Base-by-base conservation (phyloP, 1,284 basidiomycete species). In the Athelia psychrophila region DNA sequence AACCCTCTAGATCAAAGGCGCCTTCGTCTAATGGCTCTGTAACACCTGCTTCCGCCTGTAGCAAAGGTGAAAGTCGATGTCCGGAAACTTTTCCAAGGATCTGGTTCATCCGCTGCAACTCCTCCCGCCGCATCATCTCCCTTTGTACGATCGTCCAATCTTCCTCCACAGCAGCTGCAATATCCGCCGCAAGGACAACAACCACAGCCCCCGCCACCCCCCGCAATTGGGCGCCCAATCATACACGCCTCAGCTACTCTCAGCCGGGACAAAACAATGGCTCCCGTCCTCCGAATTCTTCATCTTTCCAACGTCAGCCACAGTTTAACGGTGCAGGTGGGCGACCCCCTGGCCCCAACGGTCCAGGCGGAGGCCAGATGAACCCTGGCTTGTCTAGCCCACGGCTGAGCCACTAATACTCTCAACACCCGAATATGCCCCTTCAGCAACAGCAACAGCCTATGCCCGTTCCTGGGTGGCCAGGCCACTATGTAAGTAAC, bases 41-140 rank as follows among this genome's bases (percentile, higher is more conserved):
- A 3, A 53, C 61, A 44, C 60, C 65, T 36, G 54, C 69, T n/a
- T n/a, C n/a, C 69, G 42, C 69, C 69, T 44, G 60, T 68, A 57
- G 76, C 77, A 61, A 64, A 65, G 32, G 59, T 66, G 49, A 83
- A 76, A 72, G 71, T 79, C 51, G 86, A 88, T 65, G 76, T 90
- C 54, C 72, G 74, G 64, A 87, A 84, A 59, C 58, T 56, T 55
- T 60, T 55, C 55, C 18, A 56, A 42, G 36, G 54, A 47, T 27
- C 54, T 49, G 46, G 44, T 57, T 19, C 56, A 47, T 59, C 60
- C n/a, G n/a, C 68, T 45, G 12, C 33, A 35, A 35, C 33, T 35
- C 33, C 33, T 35, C 59, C 61, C 57, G 59, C 69, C 59, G 55
- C 60, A 50, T 58, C 72, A 52, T 74, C 75, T 53, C 73, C 73